phyloP scores from a whole-genome alignment of 148 eudicot genomes.

The Fallopia convolvulus region DNA sequence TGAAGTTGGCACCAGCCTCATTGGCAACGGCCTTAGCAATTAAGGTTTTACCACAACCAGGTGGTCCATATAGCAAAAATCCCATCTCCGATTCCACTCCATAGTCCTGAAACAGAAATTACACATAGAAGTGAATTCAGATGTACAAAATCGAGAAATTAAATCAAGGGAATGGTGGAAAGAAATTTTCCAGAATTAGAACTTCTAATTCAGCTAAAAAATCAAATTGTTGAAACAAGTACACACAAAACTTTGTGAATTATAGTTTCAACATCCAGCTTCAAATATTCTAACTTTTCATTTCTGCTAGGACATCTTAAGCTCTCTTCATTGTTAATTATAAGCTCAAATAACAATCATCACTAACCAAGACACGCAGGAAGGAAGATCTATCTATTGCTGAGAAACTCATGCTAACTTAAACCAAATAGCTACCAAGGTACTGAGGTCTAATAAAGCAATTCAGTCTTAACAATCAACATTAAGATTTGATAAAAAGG shows the following conservation, averaged over 20 bases:
- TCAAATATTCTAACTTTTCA: background rate
- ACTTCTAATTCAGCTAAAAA: background rate
- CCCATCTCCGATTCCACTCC: conserved; percentile 70
- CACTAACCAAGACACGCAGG: background rate
- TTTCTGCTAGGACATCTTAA: background rate
- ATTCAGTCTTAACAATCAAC: background rate
- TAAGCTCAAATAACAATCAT: background rate
- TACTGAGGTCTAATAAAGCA: background rate
- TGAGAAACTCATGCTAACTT: background rate
- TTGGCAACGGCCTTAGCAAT: conserved; percentile 94
- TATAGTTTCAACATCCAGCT: background rate
- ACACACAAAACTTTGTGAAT: background rate
- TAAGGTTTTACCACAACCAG: conserved; percentile 92
- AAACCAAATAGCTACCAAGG: background rate
- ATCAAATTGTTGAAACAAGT: background rate
- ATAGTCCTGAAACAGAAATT: conserved; percentile 31
- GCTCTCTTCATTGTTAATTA: background rate
- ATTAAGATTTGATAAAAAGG: background rate
- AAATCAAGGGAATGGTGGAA: background rate
- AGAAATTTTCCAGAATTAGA: background rate
- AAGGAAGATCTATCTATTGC: background rate
- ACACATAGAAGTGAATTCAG: background rate
- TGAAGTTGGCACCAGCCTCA: conserved; percentile 88
- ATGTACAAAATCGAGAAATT: background rate
- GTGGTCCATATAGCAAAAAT: conserved; percentile 88